These are phyloP conservation scores for Cutaneotrichosporon cyanovorans DNA, from an alignment of 1,284 basidiomycete species.

Conservation along the genomic window DNA sequence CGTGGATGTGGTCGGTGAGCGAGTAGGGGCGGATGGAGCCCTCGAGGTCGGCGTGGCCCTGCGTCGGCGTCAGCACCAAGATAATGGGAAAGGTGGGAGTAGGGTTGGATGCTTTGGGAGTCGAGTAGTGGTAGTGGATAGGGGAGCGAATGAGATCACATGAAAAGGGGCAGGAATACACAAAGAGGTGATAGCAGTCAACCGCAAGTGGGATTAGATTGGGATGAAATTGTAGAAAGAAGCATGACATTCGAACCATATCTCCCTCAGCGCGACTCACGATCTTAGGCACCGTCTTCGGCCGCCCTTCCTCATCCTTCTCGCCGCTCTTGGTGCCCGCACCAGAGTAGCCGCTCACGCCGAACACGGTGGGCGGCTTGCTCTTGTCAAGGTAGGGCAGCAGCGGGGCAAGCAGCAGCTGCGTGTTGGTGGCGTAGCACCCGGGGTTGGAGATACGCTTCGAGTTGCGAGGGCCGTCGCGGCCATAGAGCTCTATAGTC, in stretches of 20 bases:
- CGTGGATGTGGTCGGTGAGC: slow-evolving; percentile 96
- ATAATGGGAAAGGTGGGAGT: not conserved
- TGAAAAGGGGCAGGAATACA: too few species aligned
- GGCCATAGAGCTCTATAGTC: slow-evolving; percentile 75
- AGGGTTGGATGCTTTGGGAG: too few species aligned
- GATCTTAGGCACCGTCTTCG: slow-evolving; percentile 75
- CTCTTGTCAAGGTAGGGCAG: slow-evolving; percentile 60
- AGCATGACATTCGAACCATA: too few species aligned
- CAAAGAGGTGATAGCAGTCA: too few species aligned
- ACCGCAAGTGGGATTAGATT: too few species aligned
- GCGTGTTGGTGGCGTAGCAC: slow-evolving; percentile 90
- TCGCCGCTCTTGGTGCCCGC: slow-evolving; percentile 75
- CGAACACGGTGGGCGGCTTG: slow-evolving; percentile 80
- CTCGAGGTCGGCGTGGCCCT: slow-evolving; percentile 59
- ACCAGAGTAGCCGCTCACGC: slow-evolving; percentile 88
- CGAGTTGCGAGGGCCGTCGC: slow-evolving; percentile 59
- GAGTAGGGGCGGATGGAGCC: slow-evolving; percentile 78
- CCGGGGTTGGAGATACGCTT: slow-evolving; percentile 93
- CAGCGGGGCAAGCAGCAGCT: slow-evolving; percentile 84
- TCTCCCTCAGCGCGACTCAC: too few species aligned
- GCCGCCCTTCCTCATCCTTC: slow-evolving; percentile 58
- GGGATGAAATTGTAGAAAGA: too few species aligned
- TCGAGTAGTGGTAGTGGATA: too few species aligned
- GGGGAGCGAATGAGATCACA: too few species aligned
- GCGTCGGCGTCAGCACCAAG: not conserved